Evolutionary conservation across 2,329 filamentous ascomycete species (phyloP).

Genomic region (Tolypocladium inflatum): DNA sequence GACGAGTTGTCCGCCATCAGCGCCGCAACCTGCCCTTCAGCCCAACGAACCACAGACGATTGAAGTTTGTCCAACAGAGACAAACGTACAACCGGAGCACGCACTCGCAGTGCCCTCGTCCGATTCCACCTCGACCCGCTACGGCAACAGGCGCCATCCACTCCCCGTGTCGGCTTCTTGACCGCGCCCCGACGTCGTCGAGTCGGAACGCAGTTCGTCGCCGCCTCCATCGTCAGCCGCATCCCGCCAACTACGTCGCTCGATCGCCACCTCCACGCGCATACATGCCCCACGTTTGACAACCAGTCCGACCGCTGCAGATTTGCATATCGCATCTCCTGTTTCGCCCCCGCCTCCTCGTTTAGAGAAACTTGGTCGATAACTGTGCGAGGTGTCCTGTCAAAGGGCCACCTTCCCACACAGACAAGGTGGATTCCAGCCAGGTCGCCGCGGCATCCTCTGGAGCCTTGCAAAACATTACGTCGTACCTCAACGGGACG

Average conservation of each 20-base stretch:
- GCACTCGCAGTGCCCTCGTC: background rate
- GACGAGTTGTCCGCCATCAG: background rate
- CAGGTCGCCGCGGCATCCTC: slow-evolving; percentile 49
- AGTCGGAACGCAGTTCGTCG: background rate
- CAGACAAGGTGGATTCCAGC: slow-evolving; percentile 54
- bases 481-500: slow-evolving; percentile 46
- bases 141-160: background rate
- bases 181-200: background rate
- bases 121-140: background rate
- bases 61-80: background rate
- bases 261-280: background rate
- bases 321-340: background rate
- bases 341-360: background rate
- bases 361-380: background rate
- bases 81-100: background rate
- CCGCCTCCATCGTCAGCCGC: background rate
- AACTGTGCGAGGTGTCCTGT: slow-evolving; percentile 21
- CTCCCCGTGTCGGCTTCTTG: background rate
- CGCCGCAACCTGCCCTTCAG: background rate
- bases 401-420: slow-evolving; percentile 22
- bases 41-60: background rate
- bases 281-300: background rate
- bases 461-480: slow-evolving; percentile 53
- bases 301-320: background rate
- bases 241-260: background rate